Conservation (phyloP, 2,329 filamentous ascomycete genomes). For the Pezicula neosporulosa region DNA sequence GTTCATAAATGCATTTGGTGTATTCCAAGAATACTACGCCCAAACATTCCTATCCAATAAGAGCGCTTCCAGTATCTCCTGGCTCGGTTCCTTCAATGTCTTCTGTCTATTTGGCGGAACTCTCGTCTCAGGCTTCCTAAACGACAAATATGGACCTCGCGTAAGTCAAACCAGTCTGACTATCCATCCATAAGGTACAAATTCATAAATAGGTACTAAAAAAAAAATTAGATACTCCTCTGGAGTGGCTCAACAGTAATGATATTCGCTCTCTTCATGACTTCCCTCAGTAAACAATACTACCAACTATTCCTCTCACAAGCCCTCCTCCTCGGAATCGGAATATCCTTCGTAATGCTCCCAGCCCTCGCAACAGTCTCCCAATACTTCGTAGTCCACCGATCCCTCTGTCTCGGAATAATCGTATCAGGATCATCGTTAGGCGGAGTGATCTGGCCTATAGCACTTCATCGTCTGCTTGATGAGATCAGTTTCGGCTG, state of each 20-base stretch:
- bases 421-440: conserved; percentile 27
- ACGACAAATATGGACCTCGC: conserved; percentile 28
- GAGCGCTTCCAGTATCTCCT: conserved; percentile 28
- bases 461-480: conserved; percentile 26
- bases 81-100: conserved; percentile 30
- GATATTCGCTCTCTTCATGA: conserved; percentile 26
- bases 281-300: conserved; percentile 26
- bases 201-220: not conserved
- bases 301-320: conserved; percentile 31
- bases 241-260: conserved; percentile 13
- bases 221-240: conserved; percentile 10
- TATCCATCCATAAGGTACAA: not conserved
- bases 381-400: conserved; percentile 12
- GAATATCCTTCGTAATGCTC: conserved; percentile 20
- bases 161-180: conserved; percentile 4
- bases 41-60: conserved; percentile 14
- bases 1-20: conserved; percentile 31
- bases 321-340: conserved; percentile 15
- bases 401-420: conserved; percentile 19
- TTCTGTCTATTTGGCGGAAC: conserved; percentile 26
- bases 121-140: conserved; percentile 24
- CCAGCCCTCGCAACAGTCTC: conserved; percentile 17
- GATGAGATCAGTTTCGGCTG: conserved; percentile 26
- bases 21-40: conserved; percentile 31
- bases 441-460: conserved; percentile 31